Evolutionary conservation across 2,329 filamentous ascomycete species (phyloP), one percentile per base, ranked within the genome.

Genomic region (Trichoderma aggressivum): DNA sequence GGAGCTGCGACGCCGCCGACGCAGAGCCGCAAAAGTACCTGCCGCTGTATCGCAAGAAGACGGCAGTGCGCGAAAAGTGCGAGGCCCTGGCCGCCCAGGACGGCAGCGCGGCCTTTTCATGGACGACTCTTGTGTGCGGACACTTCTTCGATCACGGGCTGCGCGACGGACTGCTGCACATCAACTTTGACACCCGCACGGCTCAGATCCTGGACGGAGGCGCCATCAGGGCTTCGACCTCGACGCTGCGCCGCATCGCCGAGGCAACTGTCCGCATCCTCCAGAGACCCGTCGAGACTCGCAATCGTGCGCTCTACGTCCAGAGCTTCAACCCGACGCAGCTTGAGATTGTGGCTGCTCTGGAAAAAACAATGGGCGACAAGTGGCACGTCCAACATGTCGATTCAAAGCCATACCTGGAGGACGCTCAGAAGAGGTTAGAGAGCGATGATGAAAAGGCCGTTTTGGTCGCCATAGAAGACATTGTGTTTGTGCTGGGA

Each of bases 181-280:
- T 89, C 71, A 81, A 88, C 70, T 71, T 81, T 1, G 80, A 82
- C n/a, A 79, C 79, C 2, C 80, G 82, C 26, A 82, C 78, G 16
- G 82, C 83, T 2, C 81, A 79, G 1, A 78, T 90, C 6, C 84
- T 84, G 18, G 86, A 90, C 74, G 85, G 83, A 3, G 89, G 89
- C 3, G 80, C 87, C 60, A 76, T 78, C 3, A 75, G 77, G 4
- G 85, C 88, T 74, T 86, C 84, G 21, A 72, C 82, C 4, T 86
- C 87, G 0, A 87, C 84, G 0, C 80, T 90, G 6, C 75, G 77
- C 0, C 81, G 84, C 6, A 79, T 90, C 8, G 88, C 80, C 0
- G 80, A 84, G 68, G 84, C 83, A 1, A 82, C 89, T 1, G 84
- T 84, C 0, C 83, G 83, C 0, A 81, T 88, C 1, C 79, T 90